phyloP scores from a whole-genome alignment of 1,284 basidiomycete genomes.

The Heliocybe sulcata region DNA sequence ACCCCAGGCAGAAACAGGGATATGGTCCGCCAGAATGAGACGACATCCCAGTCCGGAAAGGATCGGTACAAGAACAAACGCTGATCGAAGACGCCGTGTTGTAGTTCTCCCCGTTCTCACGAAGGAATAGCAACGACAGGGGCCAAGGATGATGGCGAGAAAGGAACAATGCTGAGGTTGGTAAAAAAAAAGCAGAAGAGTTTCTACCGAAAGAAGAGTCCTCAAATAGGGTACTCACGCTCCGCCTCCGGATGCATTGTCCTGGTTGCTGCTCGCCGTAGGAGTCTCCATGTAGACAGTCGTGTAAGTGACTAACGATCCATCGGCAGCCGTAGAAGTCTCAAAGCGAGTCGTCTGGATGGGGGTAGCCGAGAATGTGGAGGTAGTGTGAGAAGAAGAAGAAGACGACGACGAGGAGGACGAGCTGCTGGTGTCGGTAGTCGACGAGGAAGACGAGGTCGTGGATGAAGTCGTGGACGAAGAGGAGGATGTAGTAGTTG shows the following conservation, averaged over 20 bases:
- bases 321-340: conserved; percentile 7
- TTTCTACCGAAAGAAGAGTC: too few relatives aligned
- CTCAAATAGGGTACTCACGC: neutral
- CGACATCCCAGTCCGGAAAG: too few relatives aligned
- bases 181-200: neutral
- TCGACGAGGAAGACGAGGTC: conserved; percentile 3
- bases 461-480: conserved; percentile 3
- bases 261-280: neutral
- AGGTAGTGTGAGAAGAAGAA: conserved; percentile 2
- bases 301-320: conserved; percentile 8
- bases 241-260: neutral
- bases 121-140: too few relatives aligned
- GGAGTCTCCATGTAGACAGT: conserved; percentile 8
- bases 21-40: too few relatives aligned
- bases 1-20: too few relatives aligned
- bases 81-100: too few relatives aligned
- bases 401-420: conserved; percentile 9
- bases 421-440: conserved; percentile 3
- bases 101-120: too few relatives aligned
- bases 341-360: neutral
- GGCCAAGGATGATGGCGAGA: neutral
- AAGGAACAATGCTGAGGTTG: neutral
- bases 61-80: too few relatives aligned
- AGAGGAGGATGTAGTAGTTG: conserved; percentile 5
- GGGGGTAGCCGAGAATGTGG: conserved; percentile 3